Conservation (phyloP, 2,329 filamentous ascomycete genomes). For the Plenodomus lindquistii region DNA sequence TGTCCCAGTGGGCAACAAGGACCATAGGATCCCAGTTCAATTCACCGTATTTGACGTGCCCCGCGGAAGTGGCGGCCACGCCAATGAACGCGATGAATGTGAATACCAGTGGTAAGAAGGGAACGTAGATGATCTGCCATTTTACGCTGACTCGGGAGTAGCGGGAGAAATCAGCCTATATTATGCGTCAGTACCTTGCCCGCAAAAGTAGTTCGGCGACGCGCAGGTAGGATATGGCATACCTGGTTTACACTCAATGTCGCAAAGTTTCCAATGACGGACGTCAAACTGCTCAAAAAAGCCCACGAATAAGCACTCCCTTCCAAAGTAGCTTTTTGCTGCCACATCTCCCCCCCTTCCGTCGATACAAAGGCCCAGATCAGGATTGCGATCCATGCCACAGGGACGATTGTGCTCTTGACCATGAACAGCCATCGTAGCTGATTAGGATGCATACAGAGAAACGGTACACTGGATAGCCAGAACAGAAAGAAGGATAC, state of each 20-base stretch:
- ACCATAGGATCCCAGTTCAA: constrained; percentile 51
- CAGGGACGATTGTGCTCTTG: constrained; percentile 54
- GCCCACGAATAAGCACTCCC: constrained; percentile 59
- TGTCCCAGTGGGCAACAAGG: constrained; percentile 44
- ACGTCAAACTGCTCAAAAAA: constrained; percentile 55
- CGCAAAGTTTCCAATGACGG: constrained; percentile 56
- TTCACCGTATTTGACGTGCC: constrained; percentile 55
- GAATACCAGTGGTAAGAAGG: constrained; percentile 57
- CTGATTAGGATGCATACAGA: constrained; percentile 60
- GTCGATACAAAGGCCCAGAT: constrained; percentile 64
- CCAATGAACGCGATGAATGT: constrained; percentile 61
- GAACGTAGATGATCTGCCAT: constrained; percentile 57
- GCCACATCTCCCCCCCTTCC: constrained; percentile 55
- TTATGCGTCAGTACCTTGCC: too few species aligned
- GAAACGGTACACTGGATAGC: constrained; percentile 57
- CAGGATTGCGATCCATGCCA: constrained; percentile 65
- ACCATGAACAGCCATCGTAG: constrained; percentile 59
- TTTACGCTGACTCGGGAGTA: constrained; percentile 54
- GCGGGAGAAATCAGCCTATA: constrained; percentile 61
- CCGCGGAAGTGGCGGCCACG: constrained; percentile 62
- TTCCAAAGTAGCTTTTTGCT: constrained; percentile 50
- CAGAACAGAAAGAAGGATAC: constrained; percentile 63
- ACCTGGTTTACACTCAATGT: constrained; percentile 57
- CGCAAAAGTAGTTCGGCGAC: constrained; percentile 11
- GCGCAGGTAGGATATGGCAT: constrained; percentile 1